Evolutionary conservation across 129 eudicot genomes (phyloP).

Genomic region (Sambucus nigra): DNA sequence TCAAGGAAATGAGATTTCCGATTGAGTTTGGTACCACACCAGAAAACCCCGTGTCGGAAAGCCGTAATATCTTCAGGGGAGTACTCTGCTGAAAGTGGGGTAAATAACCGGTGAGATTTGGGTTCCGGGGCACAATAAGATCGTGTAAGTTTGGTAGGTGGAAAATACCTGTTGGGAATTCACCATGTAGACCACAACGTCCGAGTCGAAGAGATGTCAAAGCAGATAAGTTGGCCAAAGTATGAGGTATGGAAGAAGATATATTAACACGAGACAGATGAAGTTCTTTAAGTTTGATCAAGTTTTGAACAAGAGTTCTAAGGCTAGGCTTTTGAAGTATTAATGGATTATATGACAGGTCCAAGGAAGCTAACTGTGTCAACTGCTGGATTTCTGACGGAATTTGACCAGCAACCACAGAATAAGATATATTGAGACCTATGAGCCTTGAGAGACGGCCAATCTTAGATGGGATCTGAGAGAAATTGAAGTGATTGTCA

Average conservation of each 20-base stretch:
- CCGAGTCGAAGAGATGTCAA: not conserved
- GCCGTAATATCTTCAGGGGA: not conserved
- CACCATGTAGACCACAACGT: slow-evolving; percentile 4
- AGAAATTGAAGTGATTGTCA: slow-evolving; percentile 18
- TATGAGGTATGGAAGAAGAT: slow-evolving; percentile 7
- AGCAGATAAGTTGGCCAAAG: slow-evolving; percentile 3
- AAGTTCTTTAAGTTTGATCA: not conserved
- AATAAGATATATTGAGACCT: slow-evolving; percentile 9
- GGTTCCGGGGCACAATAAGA: not conserved
- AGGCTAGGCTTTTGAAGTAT: not conserved
- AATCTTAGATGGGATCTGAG: slow-evolving; percentile 13
- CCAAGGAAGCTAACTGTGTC: slow-evolving; percentile 5
- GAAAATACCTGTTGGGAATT: slow-evolving; percentile 8
- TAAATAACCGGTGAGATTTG: slow-evolving; percentile 6
- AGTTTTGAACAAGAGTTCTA: not conserved
- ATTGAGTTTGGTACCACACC: not conserved
- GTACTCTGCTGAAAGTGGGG: slow-evolving; percentile 6
- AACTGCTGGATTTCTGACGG: not conserved
- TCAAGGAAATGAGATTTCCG: not conserved
- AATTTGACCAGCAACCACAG: slow-evolving; percentile 9
- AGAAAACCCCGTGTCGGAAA: not conserved
- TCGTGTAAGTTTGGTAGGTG: slow-evolving; percentile 1
- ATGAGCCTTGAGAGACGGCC: slow-evolving; percentile 2
- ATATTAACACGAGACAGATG: not conserved
- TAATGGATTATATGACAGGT: not conserved